These are phyloP conservation scores for Fusarium secorum DNA, from an alignment of 2,329 filamentous ascomycete genomes.

Conservation along the genomic window DNA sequence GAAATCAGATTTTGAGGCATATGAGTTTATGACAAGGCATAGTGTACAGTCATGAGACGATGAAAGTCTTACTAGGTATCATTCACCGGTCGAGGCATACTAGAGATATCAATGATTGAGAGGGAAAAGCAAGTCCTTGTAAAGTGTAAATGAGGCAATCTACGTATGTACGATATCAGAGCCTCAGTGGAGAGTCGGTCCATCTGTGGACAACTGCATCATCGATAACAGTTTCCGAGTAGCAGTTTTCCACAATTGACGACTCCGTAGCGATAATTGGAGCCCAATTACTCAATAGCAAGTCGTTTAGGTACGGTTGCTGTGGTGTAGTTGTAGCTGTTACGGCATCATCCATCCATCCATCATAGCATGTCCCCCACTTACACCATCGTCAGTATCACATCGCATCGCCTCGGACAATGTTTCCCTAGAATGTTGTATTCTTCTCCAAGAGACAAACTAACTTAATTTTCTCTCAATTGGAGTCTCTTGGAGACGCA, in stretches of 20 bases:
- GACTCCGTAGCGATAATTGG: conserved; percentile 5
- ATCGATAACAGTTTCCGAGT: not conserved
- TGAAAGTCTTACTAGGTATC: not conserved
- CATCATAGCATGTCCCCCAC: conserved; percentile 18
- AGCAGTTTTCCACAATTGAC: not conserved
- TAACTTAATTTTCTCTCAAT: not conserved
- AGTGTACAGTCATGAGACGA: conserved; percentile 7
- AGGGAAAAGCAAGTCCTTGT: not conserved
- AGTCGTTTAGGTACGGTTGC: not conserved
- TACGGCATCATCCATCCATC: conserved; percentile 19
- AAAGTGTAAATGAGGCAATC: conserved; percentile 15
- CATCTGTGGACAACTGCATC: conserved; percentile 23
- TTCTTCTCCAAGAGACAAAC: conserved; percentile 8
- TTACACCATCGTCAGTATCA: conserved; percentile 14
- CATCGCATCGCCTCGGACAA: conserved; percentile 1
- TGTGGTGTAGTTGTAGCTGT: conserved; percentile 5
- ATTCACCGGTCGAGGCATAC: not conserved
- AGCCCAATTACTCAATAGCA: not conserved
- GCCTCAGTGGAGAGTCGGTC: conserved; percentile 17
- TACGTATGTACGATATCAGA: conserved; percentile 15
- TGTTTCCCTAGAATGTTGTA: conserved; percentile 4
- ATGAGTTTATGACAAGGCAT: not conserved
- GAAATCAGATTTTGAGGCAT: conserved; percentile 6
- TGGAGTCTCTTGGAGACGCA: conserved; percentile 6
- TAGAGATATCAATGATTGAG: not conserved